Evolutionary conservation across 2,329 filamentous ascomycete genomes (phyloP).

Genomic region (Aureobasidium namibiae): DNA sequence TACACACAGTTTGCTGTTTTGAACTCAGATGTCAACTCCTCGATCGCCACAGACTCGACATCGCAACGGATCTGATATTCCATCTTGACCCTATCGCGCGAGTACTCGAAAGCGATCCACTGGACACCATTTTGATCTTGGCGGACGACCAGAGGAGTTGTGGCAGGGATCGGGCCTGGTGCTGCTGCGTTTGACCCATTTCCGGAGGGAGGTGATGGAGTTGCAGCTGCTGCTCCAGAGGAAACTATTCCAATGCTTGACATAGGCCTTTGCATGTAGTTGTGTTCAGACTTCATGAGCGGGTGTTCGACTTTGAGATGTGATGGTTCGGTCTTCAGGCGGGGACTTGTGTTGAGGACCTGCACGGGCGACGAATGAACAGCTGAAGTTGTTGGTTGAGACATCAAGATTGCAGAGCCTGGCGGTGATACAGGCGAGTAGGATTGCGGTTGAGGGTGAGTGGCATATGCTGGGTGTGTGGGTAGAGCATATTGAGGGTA

Average conservation of each 20-base stretch:
- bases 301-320: constrained; percentile 5
- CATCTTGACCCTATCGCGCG: constrained; percentile 95
- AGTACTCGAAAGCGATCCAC: constrained; percentile 99
- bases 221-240: not conserved
- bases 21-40: constrained; percentile 77
- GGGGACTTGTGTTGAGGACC: constrained; percentile 56
- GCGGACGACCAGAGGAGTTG: constrained; percentile 84
- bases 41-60: constrained; percentile 90
- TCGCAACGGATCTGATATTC: constrained; percentile 98
- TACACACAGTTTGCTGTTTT: constrained; percentile 99
- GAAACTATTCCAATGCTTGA: constrained; percentile 33
- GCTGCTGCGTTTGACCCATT: constrained; percentile 73
- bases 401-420: constrained; percentile 43
- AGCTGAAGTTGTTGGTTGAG: constrained; percentile 36
- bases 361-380: constrained; percentile 28
- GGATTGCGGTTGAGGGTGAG: constrained; percentile 42
- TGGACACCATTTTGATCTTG: constrained; percentile 96
- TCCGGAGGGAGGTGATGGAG: constrained; percentile 25
- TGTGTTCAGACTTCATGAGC: constrained; percentile 25
- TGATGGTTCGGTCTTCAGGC: constrained; percentile 31
- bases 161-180: constrained; percentile 91
- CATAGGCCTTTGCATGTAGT: constrained; percentile 49
- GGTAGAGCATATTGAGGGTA: constrained; percentile 46
- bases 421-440: constrained; percentile 48
- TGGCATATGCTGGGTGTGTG: constrained; percentile 48